Conservation (phyloP, 192 early-diverging fungal genomes). For the Backusella liffmaniae region DNA sequence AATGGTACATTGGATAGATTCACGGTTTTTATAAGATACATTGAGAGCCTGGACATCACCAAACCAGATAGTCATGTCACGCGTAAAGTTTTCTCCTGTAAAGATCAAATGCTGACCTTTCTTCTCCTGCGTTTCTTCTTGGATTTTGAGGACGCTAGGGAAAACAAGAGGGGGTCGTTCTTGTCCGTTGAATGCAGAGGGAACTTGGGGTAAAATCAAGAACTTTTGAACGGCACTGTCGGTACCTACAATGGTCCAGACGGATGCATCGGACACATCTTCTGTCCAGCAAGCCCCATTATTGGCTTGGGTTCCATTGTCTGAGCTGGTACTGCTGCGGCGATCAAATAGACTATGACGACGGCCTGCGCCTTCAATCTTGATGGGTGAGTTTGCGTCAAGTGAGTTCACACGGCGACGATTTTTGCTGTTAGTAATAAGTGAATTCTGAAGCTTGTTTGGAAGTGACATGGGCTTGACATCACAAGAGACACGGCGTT, state of each 20-base stretch:
- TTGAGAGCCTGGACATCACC: constrained; percentile 52
- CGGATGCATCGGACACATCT: constrained; percentile 79
- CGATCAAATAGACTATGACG: constrained; percentile 1
- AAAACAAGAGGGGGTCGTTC: constrained; percentile 7
- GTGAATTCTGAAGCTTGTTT: background rate
- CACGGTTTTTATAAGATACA: constrained; percentile 40
- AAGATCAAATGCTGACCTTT: constrained; percentile 42
- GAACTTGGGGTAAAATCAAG: constrained; percentile 25
- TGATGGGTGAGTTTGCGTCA: constrained; percentile 26
- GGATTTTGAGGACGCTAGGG: background rate
- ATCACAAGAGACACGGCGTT: constrained; percentile 39
- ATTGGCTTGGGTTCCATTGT: background rate
- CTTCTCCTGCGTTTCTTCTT: constrained; percentile 14
- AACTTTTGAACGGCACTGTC: constrained; percentile 57
- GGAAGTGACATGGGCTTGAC: constrained; percentile 21
- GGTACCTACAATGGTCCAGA: constrained; percentile 93
- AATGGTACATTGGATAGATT: constrained; percentile 42
- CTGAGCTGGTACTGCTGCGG: constrained; percentile 7
- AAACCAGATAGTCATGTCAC: constrained; percentile 69
- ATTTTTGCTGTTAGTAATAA: constrained; percentile 26
- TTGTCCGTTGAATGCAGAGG: constrained; percentile 1
- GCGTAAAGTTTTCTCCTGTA: constrained; percentile 66
- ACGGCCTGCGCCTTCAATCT: constrained; percentile 10
- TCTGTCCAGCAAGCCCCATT: constrained; percentile 62
- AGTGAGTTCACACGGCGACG: constrained; percentile 56